These are phyloP conservation scores for Fusarium xyrophilum DNA, from an alignment of 2,329 filamentous ascomycete genomes.

Conservation along the genomic window DNA sequence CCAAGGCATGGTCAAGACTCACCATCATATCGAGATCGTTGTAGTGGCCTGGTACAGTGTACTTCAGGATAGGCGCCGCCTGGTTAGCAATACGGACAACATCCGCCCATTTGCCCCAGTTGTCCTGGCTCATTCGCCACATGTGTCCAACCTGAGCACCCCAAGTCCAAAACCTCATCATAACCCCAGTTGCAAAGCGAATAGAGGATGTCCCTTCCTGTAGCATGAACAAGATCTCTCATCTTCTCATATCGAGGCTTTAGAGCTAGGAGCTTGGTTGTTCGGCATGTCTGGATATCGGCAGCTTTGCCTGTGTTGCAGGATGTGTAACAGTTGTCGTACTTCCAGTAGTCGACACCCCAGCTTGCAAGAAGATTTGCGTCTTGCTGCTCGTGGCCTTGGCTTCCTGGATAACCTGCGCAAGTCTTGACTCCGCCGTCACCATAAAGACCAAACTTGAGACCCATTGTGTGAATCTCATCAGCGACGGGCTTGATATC, in stretches of 20 bases:
- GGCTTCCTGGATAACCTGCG: slow-evolving; percentile 15
- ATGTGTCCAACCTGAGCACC: slow-evolving; percentile 18
- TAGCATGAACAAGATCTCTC: slow-evolving; percentile 7
- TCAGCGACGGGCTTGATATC: slow-evolving; percentile 20
- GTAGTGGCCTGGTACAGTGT: slow-evolving; percentile 14
- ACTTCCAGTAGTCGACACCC: slow-evolving; percentile 25
- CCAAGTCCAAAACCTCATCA: slow-evolving; percentile 26
- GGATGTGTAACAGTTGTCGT: slow-evolving; percentile 22
- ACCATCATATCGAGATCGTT: slow-evolving; percentile 25
- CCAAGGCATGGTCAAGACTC: fast-evolving
- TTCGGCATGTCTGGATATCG: slow-evolving; percentile 10
- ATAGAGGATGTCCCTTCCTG: slow-evolving; percentile 20
- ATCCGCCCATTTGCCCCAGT: slow-evolving; percentile 19
- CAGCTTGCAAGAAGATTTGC: slow-evolving; percentile 17
- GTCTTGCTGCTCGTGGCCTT: slow-evolving; percentile 19
- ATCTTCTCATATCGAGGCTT: slow-evolving; percentile 16
- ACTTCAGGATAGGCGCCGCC: slow-evolving; percentile 19
- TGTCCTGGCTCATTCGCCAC: slow-evolving; percentile 22
- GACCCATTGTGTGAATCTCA: slow-evolving; percentile 21
- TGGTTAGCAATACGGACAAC: slow-evolving; percentile 21
- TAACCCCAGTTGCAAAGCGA: slow-evolving; percentile 25
- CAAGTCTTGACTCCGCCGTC: slow-evolving; percentile 14
- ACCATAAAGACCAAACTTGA: slow-evolving; percentile 22
- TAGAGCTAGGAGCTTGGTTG: slow-evolving; percentile 5
- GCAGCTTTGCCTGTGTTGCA: slow-evolving; percentile 11